Base-by-base conservation (phyloP, 805 yeast species). In the Starmerella scarabaei region DNA sequence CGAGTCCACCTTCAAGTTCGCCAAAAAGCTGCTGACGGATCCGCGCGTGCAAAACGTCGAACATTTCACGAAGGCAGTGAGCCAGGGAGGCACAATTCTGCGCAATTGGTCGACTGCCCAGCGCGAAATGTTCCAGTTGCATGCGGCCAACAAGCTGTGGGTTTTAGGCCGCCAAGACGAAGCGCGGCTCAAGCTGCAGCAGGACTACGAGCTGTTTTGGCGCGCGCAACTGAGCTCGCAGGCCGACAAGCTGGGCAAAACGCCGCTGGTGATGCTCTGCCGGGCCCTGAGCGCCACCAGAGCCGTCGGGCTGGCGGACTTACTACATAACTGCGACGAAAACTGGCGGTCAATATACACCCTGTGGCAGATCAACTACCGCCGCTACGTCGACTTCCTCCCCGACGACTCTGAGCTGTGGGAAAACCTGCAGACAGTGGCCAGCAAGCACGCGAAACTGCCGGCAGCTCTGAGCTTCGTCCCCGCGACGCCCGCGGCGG, bases 101-200 rank as follows among this genome's bases (percentile, higher is more conserved):
- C 26, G 42, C 19, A 23, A 37, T 23, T 55, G 59, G 59, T 27
- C 53, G 11, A 29, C 14, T 5, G 33, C 40, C 7, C 56, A 54
- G 33, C 43, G 45, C 27, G 48, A 45, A 26, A 41, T 45, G n/a
- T 53, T 57, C 39, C 43, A 46, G 27, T 41, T 57, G 23, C 53
- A 50, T 27, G 46, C 50, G 4, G 55, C 59, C 1, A 55, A 56
- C 35, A 52, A 52, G 35, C 47, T 46, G 32, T 55, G 57, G 57
- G 28, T 40, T 11, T 42, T 49, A 19, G 48, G 50, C 20, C 29
- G 41, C 11, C 31, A 44, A 12, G 41, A 20, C 4, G 45, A 31
- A 26, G 55, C 60, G 17, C 29, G 45, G 18, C 34, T 23, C 9
- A 40, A 50, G 31, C 42, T 55, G 19, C 19, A 36, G 12, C 47